Conservation (phyloP, 495 filamentous ascomycete species). For the Annulohypoxylon maeteangense region DNA sequence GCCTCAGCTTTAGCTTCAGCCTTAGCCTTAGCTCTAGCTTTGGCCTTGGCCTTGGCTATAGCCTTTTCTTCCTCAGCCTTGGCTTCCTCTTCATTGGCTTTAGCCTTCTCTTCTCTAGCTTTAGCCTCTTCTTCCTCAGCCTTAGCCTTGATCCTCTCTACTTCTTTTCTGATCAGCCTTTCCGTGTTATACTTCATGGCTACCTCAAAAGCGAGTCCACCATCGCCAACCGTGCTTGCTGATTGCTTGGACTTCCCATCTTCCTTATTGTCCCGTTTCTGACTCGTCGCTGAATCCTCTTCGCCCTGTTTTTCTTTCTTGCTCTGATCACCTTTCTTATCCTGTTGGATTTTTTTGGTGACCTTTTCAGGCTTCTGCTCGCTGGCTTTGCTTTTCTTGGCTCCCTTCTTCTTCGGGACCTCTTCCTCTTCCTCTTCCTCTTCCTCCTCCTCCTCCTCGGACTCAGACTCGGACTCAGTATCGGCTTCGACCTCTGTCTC, state of each 20-base stretch:
- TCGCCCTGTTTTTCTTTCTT: constrained; percentile 19
- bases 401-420: constrained; percentile 22
- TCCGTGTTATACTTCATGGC: neutral
- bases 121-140: neutral
- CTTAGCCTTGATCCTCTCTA: constrained; percentile 14
- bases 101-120: neutral
- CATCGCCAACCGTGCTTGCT: neutral
- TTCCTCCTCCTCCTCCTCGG: constrained; percentile 23
- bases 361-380: neutral
- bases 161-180: neutral
- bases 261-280: constrained; percentile 11
- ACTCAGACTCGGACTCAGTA: constrained; percentile 2
- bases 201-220: neutral
- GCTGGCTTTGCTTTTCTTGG: constrained; percentile 13
- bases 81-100: neutral
- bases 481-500: neutral
- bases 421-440: constrained; percentile 22
- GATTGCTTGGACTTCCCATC: constrained; percentile 23
- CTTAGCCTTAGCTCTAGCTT: constrained; percentile 5
- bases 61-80: neutral
- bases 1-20: neutral
- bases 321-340: neutral
- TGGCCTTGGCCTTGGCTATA: neutral
- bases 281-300: neutral
- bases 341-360: constrained; percentile 17